Percentiles rank a stretch among this genome's conserved stretches.
Conservation (phyloP, 2,329 filamentous ascomycete species). For the Fusarium multiceps region DNA sequence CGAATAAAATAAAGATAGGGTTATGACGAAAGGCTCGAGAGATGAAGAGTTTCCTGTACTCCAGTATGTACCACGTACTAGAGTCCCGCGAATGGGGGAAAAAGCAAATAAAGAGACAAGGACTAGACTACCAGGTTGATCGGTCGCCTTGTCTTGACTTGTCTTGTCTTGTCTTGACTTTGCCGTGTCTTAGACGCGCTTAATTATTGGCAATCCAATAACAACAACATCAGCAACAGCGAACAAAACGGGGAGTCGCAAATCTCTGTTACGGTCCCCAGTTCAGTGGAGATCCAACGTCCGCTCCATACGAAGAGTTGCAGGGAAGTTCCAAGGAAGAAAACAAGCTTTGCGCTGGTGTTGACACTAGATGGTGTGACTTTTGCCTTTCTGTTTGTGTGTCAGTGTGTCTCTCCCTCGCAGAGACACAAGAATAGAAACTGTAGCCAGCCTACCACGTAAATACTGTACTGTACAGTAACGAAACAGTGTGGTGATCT, state of each 20-base stretch:
- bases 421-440: conserved; percentile 23
- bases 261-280: conserved; percentile 16
- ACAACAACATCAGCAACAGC: conserved; percentile 7
- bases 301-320: conserved; percentile 31
- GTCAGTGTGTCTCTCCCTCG: neutral
- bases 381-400: conserved; percentile 7
- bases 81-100: neutral
- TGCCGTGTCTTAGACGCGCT: conserved; percentile 9
- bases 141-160: conserved; percentile 2
- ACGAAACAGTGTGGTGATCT: conserved; percentile 12
- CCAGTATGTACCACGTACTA: neutral
- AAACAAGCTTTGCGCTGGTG: conserved; percentile 33
- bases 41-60: neutral
- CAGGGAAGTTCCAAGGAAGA: conserved; percentile 22
- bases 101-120: neutral
- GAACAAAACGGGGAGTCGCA: neutral
- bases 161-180: neutral
- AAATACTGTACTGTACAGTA: neutral
- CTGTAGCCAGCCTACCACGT: conserved; percentile 12
- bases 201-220: conserved; percentile 9
- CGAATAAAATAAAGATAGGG: conserved; percentile 21
- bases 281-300: conserved; percentile 29
- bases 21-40: conserved; percentile 16
- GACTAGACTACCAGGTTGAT: conserved; percentile 3
- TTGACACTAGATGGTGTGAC: conserved; percentile 32